Percentiles rank a stretch among this genome's conserved stretches.
Evolutionary conservation across 2,329 filamentous ascomycete species (phyloP).

Genomic region (Zymoseptoria pseudotritici): DNA sequence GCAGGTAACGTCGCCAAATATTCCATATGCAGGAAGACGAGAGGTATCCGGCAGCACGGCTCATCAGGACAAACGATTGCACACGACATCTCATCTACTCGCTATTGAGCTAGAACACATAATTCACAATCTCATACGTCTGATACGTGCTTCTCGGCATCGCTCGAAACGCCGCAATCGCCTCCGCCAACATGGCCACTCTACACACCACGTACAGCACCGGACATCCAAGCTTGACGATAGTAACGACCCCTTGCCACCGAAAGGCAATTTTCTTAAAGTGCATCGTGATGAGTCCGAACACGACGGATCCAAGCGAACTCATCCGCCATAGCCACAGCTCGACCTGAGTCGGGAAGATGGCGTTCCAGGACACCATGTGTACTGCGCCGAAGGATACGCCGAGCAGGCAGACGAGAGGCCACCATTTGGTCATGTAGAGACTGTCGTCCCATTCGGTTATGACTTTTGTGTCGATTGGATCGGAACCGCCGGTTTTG

Average conservation of each 20-base stretch:
- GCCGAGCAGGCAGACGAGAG: constrained; percentile 12
- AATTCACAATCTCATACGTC: constrained; percentile 5
- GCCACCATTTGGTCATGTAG: constrained; percentile 22
- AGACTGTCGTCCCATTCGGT: constrained; percentile 21
- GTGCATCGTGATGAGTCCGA: constrained; percentile 21
- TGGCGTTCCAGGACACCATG: constrained; percentile 27
- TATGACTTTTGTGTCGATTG: constrained; percentile 14
- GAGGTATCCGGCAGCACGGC: too few relatives aligned
- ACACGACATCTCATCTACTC: too few relatives aligned
- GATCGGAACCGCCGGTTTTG: not conserved
- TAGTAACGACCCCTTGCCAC: constrained; percentile 12
- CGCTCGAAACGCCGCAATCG: constrained; percentile 9
- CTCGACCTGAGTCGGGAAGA: constrained; percentile 26
- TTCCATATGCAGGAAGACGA: too few relatives aligned
- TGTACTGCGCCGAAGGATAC: constrained; percentile 28
- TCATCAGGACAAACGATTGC: too few relatives aligned
- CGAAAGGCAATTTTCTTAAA: constrained; percentile 11
- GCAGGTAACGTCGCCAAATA: too few relatives aligned
- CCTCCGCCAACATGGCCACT: constrained; percentile 6
- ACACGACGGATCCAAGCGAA: constrained; percentile 23
- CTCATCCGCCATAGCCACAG: constrained; percentile 27
- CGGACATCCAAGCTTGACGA: constrained; percentile 11
- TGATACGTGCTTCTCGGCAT: constrained; percentile 6
- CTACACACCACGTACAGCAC: constrained; percentile 5
- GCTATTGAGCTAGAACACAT: constrained; percentile 1